phyloP scores from a whole-genome alignment of 768 basidiomycete genomes.

The Exidia glandulosa region DNA sequence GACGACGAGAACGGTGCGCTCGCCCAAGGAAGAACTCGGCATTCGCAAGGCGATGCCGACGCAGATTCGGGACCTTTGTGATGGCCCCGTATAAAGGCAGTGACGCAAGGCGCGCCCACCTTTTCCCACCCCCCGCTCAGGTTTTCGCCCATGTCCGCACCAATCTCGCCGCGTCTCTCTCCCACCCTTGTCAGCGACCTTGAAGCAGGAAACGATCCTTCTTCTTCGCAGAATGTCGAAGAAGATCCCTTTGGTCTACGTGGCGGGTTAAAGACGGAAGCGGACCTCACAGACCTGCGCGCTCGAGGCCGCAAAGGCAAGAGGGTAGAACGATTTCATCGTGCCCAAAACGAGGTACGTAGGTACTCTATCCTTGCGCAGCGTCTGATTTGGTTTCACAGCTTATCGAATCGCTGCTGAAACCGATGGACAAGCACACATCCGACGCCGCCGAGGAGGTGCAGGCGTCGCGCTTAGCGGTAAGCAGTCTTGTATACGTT shows the following conservation, averaged over 20 bases:
- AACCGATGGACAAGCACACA: conserved; percentile 84
- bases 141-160: too few species aligned
- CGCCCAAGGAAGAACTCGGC: too few species aligned
- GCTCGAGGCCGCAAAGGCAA: conserved; percentile 47
- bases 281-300: conserved; percentile 52
- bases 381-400: conserved; percentile 21
- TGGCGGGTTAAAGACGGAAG: conserved; percentile 47
- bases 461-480: conserved; percentile 55
- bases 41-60: too few species aligned
- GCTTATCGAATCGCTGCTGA: conserved; percentile 81
- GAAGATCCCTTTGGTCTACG: conserved; percentile 60
- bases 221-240: background rate
- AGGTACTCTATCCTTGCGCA: conserved; percentile 2
- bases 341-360: conserved; percentile 60
- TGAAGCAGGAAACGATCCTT: background rate
- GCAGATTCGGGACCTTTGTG: too few species aligned
- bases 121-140: too few species aligned
- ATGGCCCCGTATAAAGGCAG: too few species aligned
- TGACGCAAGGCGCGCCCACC: too few species aligned
- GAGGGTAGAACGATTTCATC: conserved; percentile 53
- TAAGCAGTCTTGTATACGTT: conserved; percentile 9
- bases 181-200: background rate
- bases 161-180: background rate
- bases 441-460: conserved; percentile 66
- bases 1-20: too few species aligned